These are phyloP conservation scores for Nakataea oryzae DNA, from an alignment of 2,329 filamentous ascomycete genomes.

Conservation along the genomic window DNA sequence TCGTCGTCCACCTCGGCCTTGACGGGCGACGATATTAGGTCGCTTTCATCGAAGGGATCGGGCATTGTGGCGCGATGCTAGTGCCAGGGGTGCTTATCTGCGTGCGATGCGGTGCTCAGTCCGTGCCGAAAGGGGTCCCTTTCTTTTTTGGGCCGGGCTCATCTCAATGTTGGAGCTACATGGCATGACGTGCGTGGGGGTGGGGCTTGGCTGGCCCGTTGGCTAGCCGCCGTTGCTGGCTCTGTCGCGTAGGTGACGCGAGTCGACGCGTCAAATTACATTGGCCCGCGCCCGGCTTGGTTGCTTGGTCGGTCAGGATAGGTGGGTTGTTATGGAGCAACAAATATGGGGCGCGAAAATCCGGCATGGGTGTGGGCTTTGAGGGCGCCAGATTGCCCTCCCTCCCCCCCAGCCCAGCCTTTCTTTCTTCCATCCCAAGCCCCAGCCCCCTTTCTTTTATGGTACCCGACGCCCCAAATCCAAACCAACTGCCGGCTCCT, in stretches of 20 bases:
- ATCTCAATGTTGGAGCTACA: too few species aligned
- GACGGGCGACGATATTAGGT: constrained; percentile 12
- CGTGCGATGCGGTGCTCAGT: neutral
- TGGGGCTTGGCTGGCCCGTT: neutral
- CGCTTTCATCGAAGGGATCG: constrained; percentile 9
- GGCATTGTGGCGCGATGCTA: neutral
- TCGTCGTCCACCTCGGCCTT: constrained; percentile 12
- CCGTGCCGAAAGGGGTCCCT: neutral
- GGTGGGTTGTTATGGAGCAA: neutral
- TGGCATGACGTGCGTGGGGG: neutral
- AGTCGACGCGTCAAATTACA: neutral
- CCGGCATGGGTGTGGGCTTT: neutral
- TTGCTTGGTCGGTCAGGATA: neutral
- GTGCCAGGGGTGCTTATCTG: neutral
- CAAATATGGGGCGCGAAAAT: neutral
- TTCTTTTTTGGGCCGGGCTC: neutral
- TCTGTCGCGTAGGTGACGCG: neutral
- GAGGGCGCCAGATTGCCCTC: neutral
- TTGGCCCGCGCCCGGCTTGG: neutral
- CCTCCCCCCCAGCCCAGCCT: neutral
- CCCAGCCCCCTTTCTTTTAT: constrained; percentile 11
- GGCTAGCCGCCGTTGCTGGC: neutral
- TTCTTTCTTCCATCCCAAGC: constrained; percentile 12
- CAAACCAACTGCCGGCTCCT: neutral
- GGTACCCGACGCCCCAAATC: constrained; percentile 1